phyloP scores from a whole-genome alignment of 768 basidiomycete species.

The Pisolithus microcarpus region DNA sequence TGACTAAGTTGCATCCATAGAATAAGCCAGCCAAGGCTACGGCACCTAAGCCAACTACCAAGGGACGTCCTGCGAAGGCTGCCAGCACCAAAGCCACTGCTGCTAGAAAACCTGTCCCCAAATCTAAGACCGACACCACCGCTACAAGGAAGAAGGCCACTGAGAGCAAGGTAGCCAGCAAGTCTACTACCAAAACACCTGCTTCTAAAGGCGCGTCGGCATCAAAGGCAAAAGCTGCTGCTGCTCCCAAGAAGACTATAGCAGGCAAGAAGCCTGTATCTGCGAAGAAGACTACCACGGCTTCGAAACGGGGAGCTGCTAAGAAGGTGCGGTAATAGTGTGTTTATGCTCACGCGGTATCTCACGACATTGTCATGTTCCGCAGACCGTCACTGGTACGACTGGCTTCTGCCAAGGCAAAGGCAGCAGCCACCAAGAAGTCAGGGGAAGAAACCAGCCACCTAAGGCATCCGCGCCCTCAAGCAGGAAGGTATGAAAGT shows the following conservation, averaged over 20 bases:
- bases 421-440: conserved; percentile 29
- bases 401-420: conserved; percentile 32
- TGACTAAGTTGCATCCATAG: conserved; percentile 6
- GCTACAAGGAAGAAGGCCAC: conserved; percentile 41
- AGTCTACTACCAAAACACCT: conserved; percentile 22
- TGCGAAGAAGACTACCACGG: conserved; percentile 33
- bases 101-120: conserved; percentile 26
- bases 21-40: conserved; percentile 27
- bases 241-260: conserved; percentile 27
- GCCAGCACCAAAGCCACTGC: conserved; percentile 19
- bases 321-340: conserved; percentile 48
- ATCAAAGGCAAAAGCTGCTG: conserved; percentile 20
- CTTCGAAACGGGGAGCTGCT: conserved; percentile 44
- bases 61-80: conserved; percentile 22
- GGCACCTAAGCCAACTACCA: conserved; percentile 19
- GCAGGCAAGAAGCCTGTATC: conserved; percentile 27
- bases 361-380: neutral
- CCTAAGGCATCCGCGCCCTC: conserved; percentile 1
- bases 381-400: conserved; percentile 47
- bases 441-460: conserved; percentile 21
- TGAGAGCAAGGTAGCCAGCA: conserved; percentile 28
- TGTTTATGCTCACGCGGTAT: neutral
- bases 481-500: conserved; percentile 2
- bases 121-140: conserved; percentile 31
- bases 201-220: conserved; percentile 10